A percentile compares a stretch with the other conserved stretches of the same genome.
phyloP scores from a whole-genome alignment of 331 rosid species.

The Rosa hybrid region DNA sequence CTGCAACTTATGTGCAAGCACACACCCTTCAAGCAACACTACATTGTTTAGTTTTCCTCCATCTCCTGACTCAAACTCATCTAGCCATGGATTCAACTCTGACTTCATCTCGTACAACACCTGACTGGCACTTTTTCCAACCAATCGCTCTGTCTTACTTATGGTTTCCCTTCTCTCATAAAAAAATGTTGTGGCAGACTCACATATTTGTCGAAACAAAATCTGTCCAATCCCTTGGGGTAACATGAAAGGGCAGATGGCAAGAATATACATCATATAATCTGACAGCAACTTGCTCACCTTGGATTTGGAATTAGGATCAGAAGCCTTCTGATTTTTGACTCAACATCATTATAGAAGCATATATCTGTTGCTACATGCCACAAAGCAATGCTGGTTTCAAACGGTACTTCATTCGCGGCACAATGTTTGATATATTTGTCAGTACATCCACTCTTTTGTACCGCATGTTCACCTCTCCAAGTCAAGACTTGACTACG shows the following conservation, averaged over 20 bases:
- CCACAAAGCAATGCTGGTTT: constrained; percentile 42
- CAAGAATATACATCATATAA: constrained; percentile 1
- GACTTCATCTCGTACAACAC: neutral
- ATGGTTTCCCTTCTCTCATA: neutral
- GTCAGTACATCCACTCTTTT: neutral
- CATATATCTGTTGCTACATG: constrained; percentile 48
- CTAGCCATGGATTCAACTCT: neutral
- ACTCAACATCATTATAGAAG: neutral
- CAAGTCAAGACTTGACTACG: neutral
- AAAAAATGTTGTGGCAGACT: neutral
- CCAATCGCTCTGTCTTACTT: neutral
- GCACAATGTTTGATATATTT: constrained; percentile 9
- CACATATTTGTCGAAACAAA: neutral
- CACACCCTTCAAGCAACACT: neutral
- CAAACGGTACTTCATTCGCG: constrained; percentile 19
- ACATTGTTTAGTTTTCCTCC: neutral
- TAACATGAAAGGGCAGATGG: neutral
- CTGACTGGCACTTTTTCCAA: neutral
- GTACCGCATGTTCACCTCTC: constrained; percentile 11
- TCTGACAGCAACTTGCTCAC: neutral
- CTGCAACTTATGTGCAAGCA: neutral
- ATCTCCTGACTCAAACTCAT: neutral
- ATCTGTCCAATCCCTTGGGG: neutral
- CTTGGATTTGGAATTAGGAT: neutral
- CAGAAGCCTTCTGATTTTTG: neutral